phyloP scores from a whole-genome alignment of 331 rosid species.

The Stylosanthes scabra region DNA sequence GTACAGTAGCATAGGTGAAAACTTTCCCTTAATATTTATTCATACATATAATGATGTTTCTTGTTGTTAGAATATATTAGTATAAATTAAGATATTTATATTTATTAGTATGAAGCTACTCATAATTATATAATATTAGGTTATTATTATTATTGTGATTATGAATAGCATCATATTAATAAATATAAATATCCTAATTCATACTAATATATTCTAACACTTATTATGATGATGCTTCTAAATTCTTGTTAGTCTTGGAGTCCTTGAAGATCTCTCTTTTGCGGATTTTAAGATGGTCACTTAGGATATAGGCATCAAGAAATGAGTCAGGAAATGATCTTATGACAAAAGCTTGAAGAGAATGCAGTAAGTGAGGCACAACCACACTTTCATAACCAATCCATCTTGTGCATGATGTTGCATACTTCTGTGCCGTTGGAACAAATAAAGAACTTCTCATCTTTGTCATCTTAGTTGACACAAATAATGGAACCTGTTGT shows the following conservation, averaged over 20 bases:
- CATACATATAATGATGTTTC: too few species aligned
- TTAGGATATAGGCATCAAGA: slow-evolving; percentile 12
- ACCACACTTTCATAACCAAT: slow-evolving; percentile 58
- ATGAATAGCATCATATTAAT: too few species aligned
- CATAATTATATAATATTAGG: too few species aligned
- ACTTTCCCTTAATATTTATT: too few species aligned
- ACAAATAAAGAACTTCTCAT: slow-evolving; percentile 52
- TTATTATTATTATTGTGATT: too few species aligned
- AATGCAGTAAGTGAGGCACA: slow-evolving; percentile 66
- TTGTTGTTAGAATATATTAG: too few species aligned
- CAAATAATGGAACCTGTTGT: slow-evolving; percentile 66
- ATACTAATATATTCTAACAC: too few species aligned
- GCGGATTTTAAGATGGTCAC: background rate
- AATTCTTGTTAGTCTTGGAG: background rate
- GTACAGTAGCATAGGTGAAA: too few species aligned
- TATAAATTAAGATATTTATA: too few species aligned
- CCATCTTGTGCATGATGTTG: slow-evolving; percentile 39
- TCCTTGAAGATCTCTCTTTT: slow-evolving; percentile 26
- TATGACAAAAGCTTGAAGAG: slow-evolving; percentile 50
- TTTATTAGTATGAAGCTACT: too few species aligned
- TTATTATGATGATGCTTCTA: too few species aligned
- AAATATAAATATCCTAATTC: too few species aligned
- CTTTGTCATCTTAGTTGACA: slow-evolving; percentile 71
- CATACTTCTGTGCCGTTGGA: slow-evolving; percentile 52
- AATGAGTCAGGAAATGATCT: slow-evolving; percentile 34